These are phyloP conservation scores for Vaccinium vitisidaea DNA, from an alignment of 148 eudicot genomes.

Conservation along the genomic window DNA sequence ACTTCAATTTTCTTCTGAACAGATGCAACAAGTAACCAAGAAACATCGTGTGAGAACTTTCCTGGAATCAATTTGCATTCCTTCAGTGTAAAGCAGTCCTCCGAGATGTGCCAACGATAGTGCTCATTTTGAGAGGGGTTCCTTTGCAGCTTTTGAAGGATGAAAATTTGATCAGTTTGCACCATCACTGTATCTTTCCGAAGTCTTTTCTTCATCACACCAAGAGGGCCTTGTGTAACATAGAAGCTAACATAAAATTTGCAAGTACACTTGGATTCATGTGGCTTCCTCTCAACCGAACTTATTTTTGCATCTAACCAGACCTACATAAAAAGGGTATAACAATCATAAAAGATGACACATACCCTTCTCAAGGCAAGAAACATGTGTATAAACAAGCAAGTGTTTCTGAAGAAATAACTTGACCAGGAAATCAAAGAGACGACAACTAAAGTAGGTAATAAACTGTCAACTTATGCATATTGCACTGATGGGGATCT, in stretches of 20 bases:
- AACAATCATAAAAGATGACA: slow-evolving; percentile 5
- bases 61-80: slow-evolving; percentile 54
- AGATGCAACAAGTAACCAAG: slow-evolving; percentile 84
- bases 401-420: neutral
- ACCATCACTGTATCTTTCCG: slow-evolving; percentile 49
- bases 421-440: neutral
- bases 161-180: slow-evolving; percentile 51
- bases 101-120: slow-evolving; percentile 71
- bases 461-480: neutral
- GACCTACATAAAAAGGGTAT: slow-evolving; percentile 38
- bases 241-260: slow-evolving; percentile 58
- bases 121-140: slow-evolving; percentile 52
- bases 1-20: slow-evolving; percentile 55
- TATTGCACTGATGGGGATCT: neutral
- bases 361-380: slow-evolving; percentile 3
- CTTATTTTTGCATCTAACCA: slow-evolving; percentile 82
- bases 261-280: slow-evolving; percentile 63
- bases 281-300: slow-evolving; percentile 79
- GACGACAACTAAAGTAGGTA: neutral
- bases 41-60: slow-evolving; percentile 60
- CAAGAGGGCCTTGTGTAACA: slow-evolving; percentile 45
- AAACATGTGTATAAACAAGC: neutral
- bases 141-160: slow-evolving; percentile 61
- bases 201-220: slow-evolving; percentile 37
- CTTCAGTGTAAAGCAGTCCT: slow-evolving; percentile 69